Evolutionary conservation across 768 basidiomycete species (phyloP), one percentile per base, ranked within the genome.

Genomic region (Exidia glandulosa): DNA sequence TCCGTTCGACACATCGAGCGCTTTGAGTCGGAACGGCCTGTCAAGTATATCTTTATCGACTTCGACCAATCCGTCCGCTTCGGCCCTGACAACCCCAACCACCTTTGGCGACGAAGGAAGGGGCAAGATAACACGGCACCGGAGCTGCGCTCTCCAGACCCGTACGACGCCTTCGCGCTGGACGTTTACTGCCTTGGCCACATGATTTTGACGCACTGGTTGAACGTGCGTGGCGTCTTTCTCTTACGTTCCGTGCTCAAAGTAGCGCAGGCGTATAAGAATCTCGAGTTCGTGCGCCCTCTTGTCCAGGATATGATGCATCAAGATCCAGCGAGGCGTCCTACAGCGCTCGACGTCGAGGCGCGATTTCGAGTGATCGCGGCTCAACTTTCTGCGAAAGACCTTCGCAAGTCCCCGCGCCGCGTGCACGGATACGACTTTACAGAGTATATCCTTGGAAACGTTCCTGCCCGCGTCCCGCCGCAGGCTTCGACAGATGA

Each of bases 251-350:
- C n/a, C n/a, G n/a, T n/a, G n/a, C n/a, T 9, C n/a, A 25, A 30
- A 33, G 14, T 58, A 19, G 32, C 14, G 16, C 56, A 71, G 70
- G 62, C 58, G 52, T 63, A 59, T 36, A n/a, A 56, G 31, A 64
- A 65, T 25, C 47, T 69, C 19, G 67, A 65, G 3, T 71, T 71
- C 61, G 57, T 73, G 65, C 13, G 47, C 33, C 59, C 64, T n/a
- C 63, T 74, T 3, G 56, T 72, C 6, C 30, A 41, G 2, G 59
- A 61, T 3, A 73, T 74, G 72, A 63, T 64, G 0, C 63, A 60
- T 4, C 59, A 57, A 1, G 66, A 69, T 48, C 73, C 73, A 0
- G 32, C 56, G 7, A 45, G 56, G 30, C 67, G 73, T 3, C 72
- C 72, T 1, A 63, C 64, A 9, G 66, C 66, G 2, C 54, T 63